Percentiles rank a stretch among this genome's conserved stretches.
Evolutionary conservation across 257 asterid species (phyloP).

Genomic region (Solanum dulcamara): DNA sequence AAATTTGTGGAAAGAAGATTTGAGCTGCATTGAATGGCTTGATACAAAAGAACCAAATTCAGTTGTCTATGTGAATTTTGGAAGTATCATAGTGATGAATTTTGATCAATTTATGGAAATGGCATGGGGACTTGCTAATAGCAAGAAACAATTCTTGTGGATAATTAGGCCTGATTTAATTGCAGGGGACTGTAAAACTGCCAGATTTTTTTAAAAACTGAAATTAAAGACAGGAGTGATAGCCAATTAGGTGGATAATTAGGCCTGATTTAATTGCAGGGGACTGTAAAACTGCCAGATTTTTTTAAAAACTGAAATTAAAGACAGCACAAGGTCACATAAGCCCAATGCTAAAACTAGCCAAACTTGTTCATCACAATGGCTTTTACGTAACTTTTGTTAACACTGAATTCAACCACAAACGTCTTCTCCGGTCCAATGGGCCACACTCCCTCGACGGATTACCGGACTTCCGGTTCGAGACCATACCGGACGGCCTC

Average conservation of each 20-base stretch:
- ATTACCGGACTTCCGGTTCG: background rate
- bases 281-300: background rate
- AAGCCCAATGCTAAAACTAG: background rate
- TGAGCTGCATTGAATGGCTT: background rate
- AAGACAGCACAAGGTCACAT: conserved; percentile 2
- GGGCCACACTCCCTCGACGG: background rate
- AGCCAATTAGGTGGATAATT: background rate
- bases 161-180: background rate
- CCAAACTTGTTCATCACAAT: background rate
- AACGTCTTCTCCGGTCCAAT: background rate
- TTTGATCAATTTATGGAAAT: background rate
- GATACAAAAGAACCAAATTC: background rate
- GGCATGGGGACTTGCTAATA: background rate
- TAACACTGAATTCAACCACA: background rate
- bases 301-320: background rate
- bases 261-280: background rate
- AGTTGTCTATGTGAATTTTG: background rate
- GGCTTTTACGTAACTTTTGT: background rate
- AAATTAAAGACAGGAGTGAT: background rate
- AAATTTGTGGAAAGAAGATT: background rate
- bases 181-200: background rate
- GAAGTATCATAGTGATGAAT: background rate
- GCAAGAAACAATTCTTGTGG: background rate
- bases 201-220: background rate
- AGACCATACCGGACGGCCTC: background rate